Evolutionary conservation across 306 rosid genomes (phyloP), one percentile per base, ranked within the genome.

Genomic region (Ochetophila trinervis): DNA sequence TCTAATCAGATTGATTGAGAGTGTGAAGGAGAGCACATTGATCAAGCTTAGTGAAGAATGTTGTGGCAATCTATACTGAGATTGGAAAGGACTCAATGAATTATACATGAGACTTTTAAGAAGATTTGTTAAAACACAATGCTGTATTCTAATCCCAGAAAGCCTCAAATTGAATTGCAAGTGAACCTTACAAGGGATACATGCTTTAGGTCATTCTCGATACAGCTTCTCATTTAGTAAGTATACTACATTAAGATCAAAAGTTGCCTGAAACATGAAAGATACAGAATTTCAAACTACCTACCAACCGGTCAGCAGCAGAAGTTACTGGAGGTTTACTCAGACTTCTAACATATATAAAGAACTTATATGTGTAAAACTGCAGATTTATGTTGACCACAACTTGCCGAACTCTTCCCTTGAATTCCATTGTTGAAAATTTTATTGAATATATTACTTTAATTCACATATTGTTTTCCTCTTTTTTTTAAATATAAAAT

Each of bases 11-110:
- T 83, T 59, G 83, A 67, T 75, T 71, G 65, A 55, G 80, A 79
- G 49, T 80, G 74, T 36, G 85, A 84, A 40, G 88, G 83, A 68
- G 80, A 74, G 77, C 74, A 81, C 66, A 81, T 85, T 49, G 84
- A 88, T 49, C 72, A 60, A 67, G 78, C 76, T 74, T 88, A 53
- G 54, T 85, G 73, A 81, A 80, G 60, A 72, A 81, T 55, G 68
- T 79, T 48, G 60, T 85, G 65, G 82, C 73, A 61, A 67, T 85
- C 63, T 79, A 68, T 68, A 65, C 73, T 10, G 87, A 88, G 81
- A 83, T 88, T 44, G 88, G 85, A 21, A 72, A 70, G 60, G 78
- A 58, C 23, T 65, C 66, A 51, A 75, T 65, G 78, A 77, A 72
- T 37, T 60, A 79, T 36, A 76, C 79, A 65, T 80, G 74, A 62